phyloP scores from a whole-genome alignment of 1,284 basidiomycete species.

The Dichomitus squalens region DNA sequence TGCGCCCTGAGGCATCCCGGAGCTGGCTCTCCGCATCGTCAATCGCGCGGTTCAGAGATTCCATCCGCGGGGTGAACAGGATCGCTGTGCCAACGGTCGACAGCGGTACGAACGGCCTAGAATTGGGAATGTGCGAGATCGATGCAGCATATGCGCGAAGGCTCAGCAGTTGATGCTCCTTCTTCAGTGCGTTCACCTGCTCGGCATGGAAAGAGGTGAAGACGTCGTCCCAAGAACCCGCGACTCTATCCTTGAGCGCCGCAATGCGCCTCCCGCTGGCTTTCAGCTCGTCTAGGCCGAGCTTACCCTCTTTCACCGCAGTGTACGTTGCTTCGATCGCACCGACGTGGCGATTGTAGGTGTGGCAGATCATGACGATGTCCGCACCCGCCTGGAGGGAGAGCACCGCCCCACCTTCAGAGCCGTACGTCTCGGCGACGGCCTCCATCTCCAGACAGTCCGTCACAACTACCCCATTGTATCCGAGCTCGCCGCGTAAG shows the following conservation, averaged over 20 bases:
- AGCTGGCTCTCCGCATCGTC: conserved; percentile 55
- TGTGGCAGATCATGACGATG: conserved; percentile 73
- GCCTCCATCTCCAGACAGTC: conserved; percentile 77
- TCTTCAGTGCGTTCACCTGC: conserved; percentile 40
- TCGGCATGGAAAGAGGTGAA: conserved; percentile 33
- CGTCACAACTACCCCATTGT: conserved; percentile 60
- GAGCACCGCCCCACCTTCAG: conserved; percentile 54
- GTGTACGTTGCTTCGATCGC: conserved; percentile 53
- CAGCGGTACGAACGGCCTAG: conserved; percentile 40
- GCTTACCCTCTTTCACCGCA: conserved; percentile 45
- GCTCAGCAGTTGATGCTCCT: conserved; percentile 45
- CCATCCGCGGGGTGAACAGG: conserved; percentile 58
- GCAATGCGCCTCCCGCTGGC: conserved; percentile 48
- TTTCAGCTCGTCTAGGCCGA: conserved; percentile 42
- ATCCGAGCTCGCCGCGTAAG: conserved; percentile 50
- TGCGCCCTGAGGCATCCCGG: conserved; percentile 43
- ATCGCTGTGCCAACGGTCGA: conserved; percentile 33
- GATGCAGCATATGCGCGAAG: conserved; percentile 47
- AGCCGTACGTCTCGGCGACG: conserved; percentile 54
- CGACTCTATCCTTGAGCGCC: conserved; percentile 52
- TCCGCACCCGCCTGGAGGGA: conserved; percentile 65
- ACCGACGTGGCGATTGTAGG: conserved; percentile 50
- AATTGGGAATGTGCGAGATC: conserved; percentile 49
- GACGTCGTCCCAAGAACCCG: conserved; percentile 47
- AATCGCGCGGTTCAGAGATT: conserved; percentile 61